These are phyloP conservation scores for Panus rudis DNA, from an alignment of 768 basidiomycete species.

Conservation along the genomic window DNA sequence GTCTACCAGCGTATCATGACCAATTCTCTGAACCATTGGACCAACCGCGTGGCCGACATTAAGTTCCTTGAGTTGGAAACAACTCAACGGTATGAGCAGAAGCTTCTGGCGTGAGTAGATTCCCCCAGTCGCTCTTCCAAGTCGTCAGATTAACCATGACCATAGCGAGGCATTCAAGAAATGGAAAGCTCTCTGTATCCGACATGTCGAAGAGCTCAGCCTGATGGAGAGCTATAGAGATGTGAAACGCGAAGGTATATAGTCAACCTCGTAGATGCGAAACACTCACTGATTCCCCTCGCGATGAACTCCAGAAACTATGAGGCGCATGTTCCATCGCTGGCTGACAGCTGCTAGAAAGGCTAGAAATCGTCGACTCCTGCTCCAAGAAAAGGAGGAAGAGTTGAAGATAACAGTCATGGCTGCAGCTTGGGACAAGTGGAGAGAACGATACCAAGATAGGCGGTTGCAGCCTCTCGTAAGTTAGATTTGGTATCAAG, in stretches of 20 bases:
- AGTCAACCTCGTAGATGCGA: not conserved
- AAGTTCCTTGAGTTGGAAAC: slow-evolving; percentile 70
- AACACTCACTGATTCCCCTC: not conserved
- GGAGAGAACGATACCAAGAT: slow-evolving; percentile 67
- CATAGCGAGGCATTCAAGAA: slow-evolving; percentile 52
- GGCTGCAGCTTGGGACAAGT: slow-evolving; percentile 65
- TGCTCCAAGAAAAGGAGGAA: slow-evolving; percentile 54
- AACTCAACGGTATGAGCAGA: slow-evolving; percentile 37
- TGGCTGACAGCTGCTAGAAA: slow-evolving; percentile 61
- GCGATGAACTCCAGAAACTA: slow-evolving; percentile 59
- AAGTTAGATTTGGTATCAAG: slow-evolving; percentile 16
- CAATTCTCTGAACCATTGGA: slow-evolving; percentile 53
- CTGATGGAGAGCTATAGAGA: slow-evolving; percentile 82
- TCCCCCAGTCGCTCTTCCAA: too few species aligned
- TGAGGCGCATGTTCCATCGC: slow-evolving; percentile 59
- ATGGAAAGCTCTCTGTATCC: slow-evolving; percentile 57
- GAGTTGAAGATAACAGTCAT: slow-evolving; percentile 49
- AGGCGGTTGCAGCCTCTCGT: slow-evolving; percentile 62
- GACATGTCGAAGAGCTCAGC: slow-evolving; percentile 64
- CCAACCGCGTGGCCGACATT: slow-evolving; percentile 62
- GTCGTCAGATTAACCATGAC: not conserved
- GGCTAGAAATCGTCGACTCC: slow-evolving; percentile 51
- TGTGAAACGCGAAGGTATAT: slow-evolving; percentile 70
- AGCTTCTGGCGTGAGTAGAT: slow-evolving; percentile 33
- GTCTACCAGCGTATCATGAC: slow-evolving; percentile 42